Evolutionary conservation across 108 stramenopile species (phyloP), one percentile per base, ranked within the genome.

Genomic region (Skeletonema potamos): DNA sequence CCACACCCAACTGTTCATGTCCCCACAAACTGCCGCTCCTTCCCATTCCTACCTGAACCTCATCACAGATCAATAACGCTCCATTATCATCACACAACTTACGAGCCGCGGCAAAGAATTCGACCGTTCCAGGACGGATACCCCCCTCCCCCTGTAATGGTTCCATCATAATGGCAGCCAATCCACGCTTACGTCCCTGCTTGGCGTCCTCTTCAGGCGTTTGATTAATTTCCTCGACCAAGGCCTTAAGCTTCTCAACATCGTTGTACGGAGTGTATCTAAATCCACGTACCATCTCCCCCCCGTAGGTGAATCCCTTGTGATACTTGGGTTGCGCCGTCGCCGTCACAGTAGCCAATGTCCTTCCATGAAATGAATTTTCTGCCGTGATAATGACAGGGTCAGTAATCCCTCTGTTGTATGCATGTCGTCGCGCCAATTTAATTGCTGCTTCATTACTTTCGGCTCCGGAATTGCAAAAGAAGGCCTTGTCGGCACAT

Each of bases 31-130:
- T 91, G 13, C 98, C 98, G n/a, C 88, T 90, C 11, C 98, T 96
- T 59, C 98, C 98, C 89, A 99, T 95, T 2, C 98, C 98, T 13
- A 92, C 92, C 85, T 99, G 98, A 5, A 99, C 98, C 86, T 99
- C 98, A 62, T 99, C 98, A 60, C 84, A 87, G 56, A 98, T 97
- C 55, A 99, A 80, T 20, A 99, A 70, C 4, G 97, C 97, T 7
- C 87, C 95, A 36, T 79, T 83, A 36, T 93, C 91, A 63, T 96
- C 93, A 68, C 90, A 91, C 29, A 97, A 59, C 68, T 93, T 76
- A 1, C 96, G 83, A 15, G 93, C 92, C 32, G 71, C 66, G 27
- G 71, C 59, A 43, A 98, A 95, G 84, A 91, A 98, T 28, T 84
- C 93, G 7, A 54, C 44, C 26, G 87, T 79, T 4, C 93, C 97